phyloP scores from a whole-genome alignment of 2,329 filamentous ascomycete genomes.

The Balansia obtecta region DNA sequence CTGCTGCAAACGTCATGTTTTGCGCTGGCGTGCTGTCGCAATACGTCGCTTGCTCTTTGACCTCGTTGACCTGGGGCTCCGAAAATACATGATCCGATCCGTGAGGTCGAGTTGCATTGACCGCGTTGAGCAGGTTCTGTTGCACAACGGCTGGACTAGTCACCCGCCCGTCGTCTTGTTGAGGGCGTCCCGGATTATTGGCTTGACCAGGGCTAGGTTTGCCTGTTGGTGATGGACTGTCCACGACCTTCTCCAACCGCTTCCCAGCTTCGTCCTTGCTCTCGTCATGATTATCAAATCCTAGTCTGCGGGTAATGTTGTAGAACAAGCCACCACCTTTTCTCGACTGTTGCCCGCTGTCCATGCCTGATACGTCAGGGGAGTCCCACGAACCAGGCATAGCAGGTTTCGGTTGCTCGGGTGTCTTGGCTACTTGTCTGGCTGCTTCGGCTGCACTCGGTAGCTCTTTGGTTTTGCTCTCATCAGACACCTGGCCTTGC shows the following conservation, averaged over 20 bases:
- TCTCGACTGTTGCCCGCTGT: slow-evolving; percentile 21
- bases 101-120: slow-evolving; percentile 66
- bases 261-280: slow-evolving; percentile 29
- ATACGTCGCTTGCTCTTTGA: slow-evolving; percentile 76
- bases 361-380: slow-evolving; percentile 34
- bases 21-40: slow-evolving; percentile 68
- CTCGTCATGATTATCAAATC: slow-evolving; percentile 41
- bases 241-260: slow-evolving; percentile 31
- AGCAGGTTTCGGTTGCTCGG: slow-evolving; percentile 25
- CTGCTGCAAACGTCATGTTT: slow-evolving; percentile 58
- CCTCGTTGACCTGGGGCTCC: slow-evolving; percentile 55
- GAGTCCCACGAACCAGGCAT: slow-evolving; percentile 74
- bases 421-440: slow-evolving; percentile 27
- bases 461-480: slow-evolving; percentile 4
- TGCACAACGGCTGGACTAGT: slow-evolving; percentile 50
- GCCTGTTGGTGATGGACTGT: slow-evolving; percentile 15
- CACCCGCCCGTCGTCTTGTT: slow-evolving; percentile 37
- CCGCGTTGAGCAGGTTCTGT: slow-evolving; percentile 63
- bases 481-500: slow-evolving; percentile 18
- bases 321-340: slow-evolving; percentile 52
- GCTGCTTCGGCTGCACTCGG: slow-evolving; percentile 21
- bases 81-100: slow-evolving; percentile 63
- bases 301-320: slow-evolving; percentile 53
- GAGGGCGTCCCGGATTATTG: slow-evolving; percentile 5
- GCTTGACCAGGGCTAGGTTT: neutral